Base-by-base conservation (phyloP, 2,329 filamentous ascomycete species). In the Fusarium torreyae region DNA sequence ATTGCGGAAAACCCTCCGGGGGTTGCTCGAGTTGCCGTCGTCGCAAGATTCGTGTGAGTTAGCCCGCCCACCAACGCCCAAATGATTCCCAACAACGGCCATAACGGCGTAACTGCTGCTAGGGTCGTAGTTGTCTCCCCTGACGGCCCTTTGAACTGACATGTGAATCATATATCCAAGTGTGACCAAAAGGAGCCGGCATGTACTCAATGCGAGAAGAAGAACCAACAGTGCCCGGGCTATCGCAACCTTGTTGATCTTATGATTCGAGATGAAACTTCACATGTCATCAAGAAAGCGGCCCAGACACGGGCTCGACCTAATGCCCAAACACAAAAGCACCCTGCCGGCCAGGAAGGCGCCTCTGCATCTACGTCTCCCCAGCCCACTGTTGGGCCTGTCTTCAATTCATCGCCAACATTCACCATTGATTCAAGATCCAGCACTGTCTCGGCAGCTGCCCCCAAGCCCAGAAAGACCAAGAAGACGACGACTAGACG, bases 211-310 rank as follows among this genome's bases (percentile, higher is more conserved):
- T 88, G 86, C 73, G 80, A 82, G 50, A 86, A 86, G 72, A 82
- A 85, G 42, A 80, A 84, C 59, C 80, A 84, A 53, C 62, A 76
- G 76, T 88, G 86, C 61, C 86, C 86, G 33, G 86, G 86, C 57
- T 88, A 88, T 69, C 80, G 86, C 43, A 85, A 86, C 65, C 78
- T 85, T 49, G 82, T 86, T 40, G 86, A 88, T 67, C 80, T 88
- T 63, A 87, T 88, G 80, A 88, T 88, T 69, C 83, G 86, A 42
- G 85, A 88, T 70, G 84, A 88, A 74, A 88, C 84, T 66, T 82
- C 81, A 33, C 84, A 86, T 72, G 86, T 88, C 57, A 86, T 85
- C 68, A 82, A 83, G 69, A 87, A 86, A 76, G 84, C 83, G 45
- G 81, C 80, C 53, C 81, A 80, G 58, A 70, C 63, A 50, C 72